phyloP scores from a whole-genome alignment of 1,284 basidiomycete species.

The Wolfiporia cocos region DNA sequence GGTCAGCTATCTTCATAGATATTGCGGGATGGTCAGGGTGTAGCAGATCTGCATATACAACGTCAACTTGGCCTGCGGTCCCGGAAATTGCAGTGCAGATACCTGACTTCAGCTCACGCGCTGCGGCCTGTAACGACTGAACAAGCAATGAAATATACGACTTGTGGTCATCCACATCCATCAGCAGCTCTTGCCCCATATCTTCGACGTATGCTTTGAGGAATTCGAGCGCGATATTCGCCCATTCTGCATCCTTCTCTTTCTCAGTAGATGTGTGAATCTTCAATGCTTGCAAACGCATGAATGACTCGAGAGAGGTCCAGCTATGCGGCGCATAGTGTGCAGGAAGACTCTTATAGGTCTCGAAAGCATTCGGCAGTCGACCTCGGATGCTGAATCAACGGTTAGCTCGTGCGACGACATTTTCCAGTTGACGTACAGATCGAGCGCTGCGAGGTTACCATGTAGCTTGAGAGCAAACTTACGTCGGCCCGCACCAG shows the following conservation, averaged over 20 bases:
- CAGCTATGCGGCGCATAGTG: constrained; percentile 79
- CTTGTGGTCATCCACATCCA: constrained; percentile 42
- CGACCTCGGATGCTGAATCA: constrained; percentile 50
- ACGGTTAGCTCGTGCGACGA: background rate
- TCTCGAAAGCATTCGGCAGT: constrained; percentile 53
- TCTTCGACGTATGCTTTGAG: constrained; percentile 60
- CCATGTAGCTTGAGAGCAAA: constrained; percentile 82
- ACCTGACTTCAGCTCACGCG: constrained; percentile 55
- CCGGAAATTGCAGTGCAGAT: constrained; percentile 4
- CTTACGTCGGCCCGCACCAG: constrained; percentile 73
- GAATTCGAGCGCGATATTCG: constrained; percentile 63
- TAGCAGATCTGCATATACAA: constrained; percentile 43
- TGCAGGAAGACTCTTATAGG: constrained; percentile 72
- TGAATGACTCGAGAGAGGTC: constrained; percentile 70
- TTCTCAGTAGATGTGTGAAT: constrained; percentile 51
- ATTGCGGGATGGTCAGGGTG: constrained; percentile 66
- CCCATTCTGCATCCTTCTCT: constrained; percentile 66
- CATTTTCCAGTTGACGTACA: constrained; percentile 44
- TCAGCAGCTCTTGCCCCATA: constrained; percentile 43
- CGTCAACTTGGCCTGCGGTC: background rate
- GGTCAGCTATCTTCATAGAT: constrained; percentile 37
- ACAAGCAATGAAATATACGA: constrained; percentile 53
- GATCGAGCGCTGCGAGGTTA: constrained; percentile 79
- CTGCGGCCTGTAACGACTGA: constrained; percentile 40
- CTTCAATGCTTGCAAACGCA: constrained; percentile 66